phyloP scores from a whole-genome alignment of 177 flowering plant species.

The Telopea speciosissima region DNA sequence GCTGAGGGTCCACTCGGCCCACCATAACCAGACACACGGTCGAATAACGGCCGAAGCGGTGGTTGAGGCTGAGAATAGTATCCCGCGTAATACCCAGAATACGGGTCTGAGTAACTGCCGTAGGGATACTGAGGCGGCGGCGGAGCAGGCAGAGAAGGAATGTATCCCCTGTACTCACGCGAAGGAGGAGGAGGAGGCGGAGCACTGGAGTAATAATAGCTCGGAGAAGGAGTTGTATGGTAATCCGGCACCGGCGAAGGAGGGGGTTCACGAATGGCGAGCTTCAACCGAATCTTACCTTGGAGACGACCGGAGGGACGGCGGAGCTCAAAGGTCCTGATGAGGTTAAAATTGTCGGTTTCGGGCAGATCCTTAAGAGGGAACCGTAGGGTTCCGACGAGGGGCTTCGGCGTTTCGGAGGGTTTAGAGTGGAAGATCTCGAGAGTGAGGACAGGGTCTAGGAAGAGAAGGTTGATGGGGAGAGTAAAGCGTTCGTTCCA shows the following conservation, averaged over 20 bases:
- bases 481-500: constrained; percentile 77
- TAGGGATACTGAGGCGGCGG: constrained; percentile 22
- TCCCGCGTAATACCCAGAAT: constrained; percentile 33
- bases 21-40: constrained; percentile 25
- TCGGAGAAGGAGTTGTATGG: no score
- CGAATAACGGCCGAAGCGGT: constrained; percentile 38
- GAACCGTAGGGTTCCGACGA: constrained; percentile 53
- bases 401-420: constrained; percentile 58
- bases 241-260: no score
- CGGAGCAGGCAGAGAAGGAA: constrained; percentile 20
- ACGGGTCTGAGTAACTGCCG: constrained; percentile 28
- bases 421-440: constrained; percentile 74
- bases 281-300: constrained; percentile 63
- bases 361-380: constrained; percentile 34
- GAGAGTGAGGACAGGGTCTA: constrained; percentile 42
- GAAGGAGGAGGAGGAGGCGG: constrained; percentile 12
- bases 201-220: no score
- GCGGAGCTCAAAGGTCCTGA: constrained; percentile 39
- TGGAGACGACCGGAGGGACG: constrained; percentile 95
- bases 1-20: constrained; percentile 48
- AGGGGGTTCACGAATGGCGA: constrained; percentile 46
- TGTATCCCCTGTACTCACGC: constrained; percentile 30
- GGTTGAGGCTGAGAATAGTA: constrained; percentile 36
- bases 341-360: constrained; percentile 18
- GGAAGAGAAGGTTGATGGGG: constrained; percentile 34